Percentiles rank a stretch among this genome's conserved stretches.
Evolutionary conservation across 192 early-diverging fungal genomes (phyloP).

Genomic region (Coemansia sp.): DNA sequence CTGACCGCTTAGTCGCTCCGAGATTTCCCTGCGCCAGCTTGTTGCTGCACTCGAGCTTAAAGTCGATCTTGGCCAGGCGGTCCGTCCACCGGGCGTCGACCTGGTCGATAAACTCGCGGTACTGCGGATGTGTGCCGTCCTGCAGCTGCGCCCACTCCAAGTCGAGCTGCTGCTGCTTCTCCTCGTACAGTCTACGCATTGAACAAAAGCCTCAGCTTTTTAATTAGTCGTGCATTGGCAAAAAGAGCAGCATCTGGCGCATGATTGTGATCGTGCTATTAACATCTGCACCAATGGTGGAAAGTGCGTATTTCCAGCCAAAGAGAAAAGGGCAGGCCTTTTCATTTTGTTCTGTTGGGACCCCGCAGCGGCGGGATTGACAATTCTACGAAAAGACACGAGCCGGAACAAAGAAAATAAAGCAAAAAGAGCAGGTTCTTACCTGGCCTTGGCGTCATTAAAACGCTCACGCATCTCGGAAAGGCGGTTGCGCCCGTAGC

Average conservation of each 20-base stretch:
- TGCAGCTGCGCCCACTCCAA: slow-evolving; percentile 41
- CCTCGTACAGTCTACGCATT: slow-evolving; percentile 36
- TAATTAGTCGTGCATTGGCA: not conserved
- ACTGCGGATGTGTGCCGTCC: slow-evolving; percentile 46
- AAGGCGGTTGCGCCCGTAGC: slow-evolving; percentile 46
- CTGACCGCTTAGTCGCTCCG: slow-evolving; percentile 11
- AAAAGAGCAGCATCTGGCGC: not conserved
- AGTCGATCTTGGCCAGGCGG: slow-evolving; percentile 33
- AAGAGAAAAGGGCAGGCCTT: not conserved
- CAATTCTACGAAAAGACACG: not conserved
- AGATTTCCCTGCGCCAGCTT: slow-evolving; percentile 24
- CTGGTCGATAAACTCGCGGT: slow-evolving; percentile 33
- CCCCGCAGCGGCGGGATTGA: slow-evolving; percentile 3
- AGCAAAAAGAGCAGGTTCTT: slow-evolving; percentile 4
- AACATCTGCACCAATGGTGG: not conserved
- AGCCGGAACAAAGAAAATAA: not conserved
- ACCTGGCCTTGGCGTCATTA: slow-evolving; percentile 33
- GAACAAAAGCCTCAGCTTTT: not conserved
- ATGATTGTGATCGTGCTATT: not conserved
- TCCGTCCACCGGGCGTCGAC: slow-evolving; percentile 45
- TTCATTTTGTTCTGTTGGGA: not conserved
- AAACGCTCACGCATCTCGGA: slow-evolving; percentile 45
- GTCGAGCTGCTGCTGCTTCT: slow-evolving; percentile 42
- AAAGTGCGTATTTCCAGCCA: not conserved
- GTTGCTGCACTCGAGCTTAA: slow-evolving; percentile 23